Base-by-base conservation (phyloP, 2,329 filamentous ascomycete genomes). In the Aspergillus sojae region DNA sequence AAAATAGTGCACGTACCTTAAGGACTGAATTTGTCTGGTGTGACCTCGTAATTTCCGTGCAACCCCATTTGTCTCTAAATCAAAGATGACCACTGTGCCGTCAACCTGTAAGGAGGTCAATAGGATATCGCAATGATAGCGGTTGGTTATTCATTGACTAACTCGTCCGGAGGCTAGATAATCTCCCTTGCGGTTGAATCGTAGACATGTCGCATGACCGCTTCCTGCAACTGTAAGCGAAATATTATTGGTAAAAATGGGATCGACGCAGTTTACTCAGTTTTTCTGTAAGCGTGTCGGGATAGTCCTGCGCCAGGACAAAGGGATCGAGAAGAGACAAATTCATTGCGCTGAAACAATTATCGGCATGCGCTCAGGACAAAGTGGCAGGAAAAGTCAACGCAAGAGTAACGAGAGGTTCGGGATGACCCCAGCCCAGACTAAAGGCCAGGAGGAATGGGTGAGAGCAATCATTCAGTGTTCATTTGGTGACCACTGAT, bases 31-130 rank as follows among this genome's bases (percentile, higher is more conserved):
- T 75, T 95, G 94, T 74, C 92, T 90, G 57, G 92, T 96, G 80
- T 99, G 95, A 14, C 94, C 95, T 68, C 93, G 89, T 67, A 99
- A 83, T 80, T 98, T 99, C 74, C 93, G 90, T 63, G 95, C 95
- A 5, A 98, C 92, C 43, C 95, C 94, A 85, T 96, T 96, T 11
- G 96, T 99, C 80, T 99, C 96, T 57, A 98, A 88, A 75, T 99
- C 95, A 85, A 96, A 99, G 54, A 99, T 91, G 61, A 96, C 92
- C 46, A 99, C 91, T 5, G 93, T 95, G 69, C 95, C 95, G 80
- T 99, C 95, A 66, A 87, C 83, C 84, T 86, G 67, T 52, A 57
- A 36, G 14, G 53, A 26, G 64, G 65, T 71, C 63, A 70, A 65
- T 57, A 62, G 64, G 45, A 32, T 53, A 30, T n/a, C 39, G 45